Base-by-base conservation (phyloP, 2,329 filamentous ascomycete species). In the Aotearoamyces nothofagi region DNA sequence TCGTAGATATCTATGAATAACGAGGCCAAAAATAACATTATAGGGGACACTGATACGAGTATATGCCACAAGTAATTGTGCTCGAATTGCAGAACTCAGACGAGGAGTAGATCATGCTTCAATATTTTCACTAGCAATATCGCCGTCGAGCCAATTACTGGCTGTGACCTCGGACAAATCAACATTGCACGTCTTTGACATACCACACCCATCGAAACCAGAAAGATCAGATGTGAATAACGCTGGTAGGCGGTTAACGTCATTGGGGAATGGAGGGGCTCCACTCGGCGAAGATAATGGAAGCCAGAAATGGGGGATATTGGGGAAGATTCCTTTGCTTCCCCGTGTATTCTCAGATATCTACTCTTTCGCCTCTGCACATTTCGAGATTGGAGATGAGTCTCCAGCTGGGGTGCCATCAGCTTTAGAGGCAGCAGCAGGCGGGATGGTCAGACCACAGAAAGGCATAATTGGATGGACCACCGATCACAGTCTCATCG, bases 101-200 rank as follows among this genome's bases (percentile, higher is more conserved):
- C 74, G 90, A 17, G 90, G 90, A 23, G 77, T 92, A 26, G 90
- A 98, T 45, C 78, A 74, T 19, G 86, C 90, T 10, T 73, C 74
- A 30, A 79, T 96, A 40, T 93, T 81, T 55, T 87, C 81, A 2
- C 62, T 98, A 8, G 77, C 78, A 8, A 90, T 98, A 51, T 92
- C 81, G 12, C 86, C 86, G 1, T 75, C 75, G 1, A 80, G 78
- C 29, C 69, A 66, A 24, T 67, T 84, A 47, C 65, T 96, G 8
- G 90, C 90, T 15, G 87, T 84, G 36, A 96, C 87, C 1, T 94
- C 86, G 1, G 90, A 98, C 60, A 98, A 96, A 55, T 86, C 82
- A 5, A 98, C 86, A 1, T 63, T 98, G 8, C 90, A 98, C 53
- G 68, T 98, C 20, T 98, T 94, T 48, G 84, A 96, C 46, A 64